Evolutionary conservation across 768 basidiomycete species (phyloP).

Genomic region (Russula olivacea): DNA sequence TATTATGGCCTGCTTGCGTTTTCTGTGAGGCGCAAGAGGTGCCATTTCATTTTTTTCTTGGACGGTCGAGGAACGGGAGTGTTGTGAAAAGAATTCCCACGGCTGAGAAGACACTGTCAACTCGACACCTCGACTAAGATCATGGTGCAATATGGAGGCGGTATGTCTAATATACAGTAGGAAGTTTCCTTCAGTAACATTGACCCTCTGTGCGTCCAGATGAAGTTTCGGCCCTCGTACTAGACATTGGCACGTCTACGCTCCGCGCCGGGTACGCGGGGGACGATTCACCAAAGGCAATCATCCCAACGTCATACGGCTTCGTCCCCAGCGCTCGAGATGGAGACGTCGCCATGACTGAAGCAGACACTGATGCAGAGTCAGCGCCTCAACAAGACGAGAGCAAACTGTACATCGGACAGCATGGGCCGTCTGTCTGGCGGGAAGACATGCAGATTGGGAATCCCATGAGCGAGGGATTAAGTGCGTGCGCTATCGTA

Average conservation of each 20-base stretch:
- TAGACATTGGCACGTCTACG: constrained; percentile 89
- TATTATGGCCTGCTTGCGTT: constrained; percentile 51
- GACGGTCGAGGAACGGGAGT: neutral
- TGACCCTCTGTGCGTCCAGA: constrained; percentile 44
- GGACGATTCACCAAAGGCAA: constrained; percentile 90
- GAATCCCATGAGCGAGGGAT: constrained; percentile 77
- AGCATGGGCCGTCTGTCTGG: constrained; percentile 87
- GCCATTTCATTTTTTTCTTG: constrained; percentile 30
- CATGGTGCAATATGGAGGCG: constrained; percentile 84
- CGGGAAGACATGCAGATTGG: constrained; percentile 81
- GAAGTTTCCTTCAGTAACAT: neutral
- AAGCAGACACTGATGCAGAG: constrained; percentile 38
- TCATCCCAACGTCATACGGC: constrained; percentile 87
- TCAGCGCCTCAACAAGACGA: constrained; percentile 37
- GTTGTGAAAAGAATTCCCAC: constrained; percentile 16
- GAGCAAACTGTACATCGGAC: constrained; percentile 72
- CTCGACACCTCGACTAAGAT: constrained; percentile 30
- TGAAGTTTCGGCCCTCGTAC: constrained; percentile 93
- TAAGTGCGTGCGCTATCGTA: constrained; percentile 49
- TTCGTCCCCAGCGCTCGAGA: constrained; percentile 47
- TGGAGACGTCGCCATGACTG: constrained; percentile 51
- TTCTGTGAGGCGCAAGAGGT: constrained; percentile 37
- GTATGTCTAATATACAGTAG: constrained; percentile 37
- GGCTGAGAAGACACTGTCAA: constrained; percentile 2
- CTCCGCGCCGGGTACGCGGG: constrained; percentile 95